Conservation (phyloP, 495 filamentous ascomycete genomes). For the Annulohypoxylon moriforme region DNA sequence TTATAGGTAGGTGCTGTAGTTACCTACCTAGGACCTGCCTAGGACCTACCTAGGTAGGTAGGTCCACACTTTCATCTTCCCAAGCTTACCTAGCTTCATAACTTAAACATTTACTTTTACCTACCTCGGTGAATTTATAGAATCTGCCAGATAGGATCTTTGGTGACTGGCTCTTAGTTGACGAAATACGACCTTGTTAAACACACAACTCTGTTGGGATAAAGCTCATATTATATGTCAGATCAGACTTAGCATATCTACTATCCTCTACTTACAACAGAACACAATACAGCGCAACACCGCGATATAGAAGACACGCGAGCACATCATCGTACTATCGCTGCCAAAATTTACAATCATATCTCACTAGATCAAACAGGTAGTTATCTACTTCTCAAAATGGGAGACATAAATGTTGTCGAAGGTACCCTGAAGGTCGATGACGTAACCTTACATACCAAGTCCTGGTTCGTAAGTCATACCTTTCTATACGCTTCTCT, state of each 20-base stretch:
- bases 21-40: not conserved
- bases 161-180: slow-evolving; percentile 31
- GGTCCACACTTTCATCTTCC: not conserved
- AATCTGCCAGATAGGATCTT: not conserved
- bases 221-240: not conserved
- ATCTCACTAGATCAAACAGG: not conserved
- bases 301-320: not conserved
- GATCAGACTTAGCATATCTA: not conserved
- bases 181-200: slow-evolving; percentile 36
- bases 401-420: slow-evolving; percentile 52
- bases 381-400: slow-evolving; percentile 41
- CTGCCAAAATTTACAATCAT: not conserved
- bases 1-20: not conserved
- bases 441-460: slow-evolving; percentile 76
- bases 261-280: not conserved
- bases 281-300: not conserved
- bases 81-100: not conserved
- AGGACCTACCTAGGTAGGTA: not conserved
- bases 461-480: slow-evolving; percentile 81
- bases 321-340: not conserved
- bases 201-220: not conserved
- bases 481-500: not conserved
- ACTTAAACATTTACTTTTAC: not conserved
- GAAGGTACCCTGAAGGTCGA: slow-evolving; percentile 68
- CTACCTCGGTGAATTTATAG: slow-evolving; percentile 20